Evolutionary conservation across 208 protist genomes (phyloP), one percentile per base, ranked within the genome.

Genomic region (Acanthamoeba lenticulata): DNA sequence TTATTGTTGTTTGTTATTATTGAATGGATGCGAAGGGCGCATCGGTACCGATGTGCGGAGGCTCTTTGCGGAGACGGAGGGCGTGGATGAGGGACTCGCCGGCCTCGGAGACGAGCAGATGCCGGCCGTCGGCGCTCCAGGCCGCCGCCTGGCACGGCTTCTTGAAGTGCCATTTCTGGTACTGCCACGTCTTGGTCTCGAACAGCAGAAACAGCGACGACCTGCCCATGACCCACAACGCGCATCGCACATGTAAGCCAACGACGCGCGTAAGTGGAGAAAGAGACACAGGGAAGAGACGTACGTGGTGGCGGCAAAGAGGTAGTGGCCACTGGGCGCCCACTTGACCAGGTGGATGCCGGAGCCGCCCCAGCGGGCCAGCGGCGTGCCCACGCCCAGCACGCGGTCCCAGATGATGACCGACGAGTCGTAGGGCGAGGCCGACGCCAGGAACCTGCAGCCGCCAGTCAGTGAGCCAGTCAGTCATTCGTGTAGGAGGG

Each of bases 301-400:
- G 21, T 88, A 88, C 79, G 79, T 88, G 47, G 79, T 88, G 32
- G 79, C 79, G 29, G 44, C 38, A 60, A 88, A 88, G 7, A 88
- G 79, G 79, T 88, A 88, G 79, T 49, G 36, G 0, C 47, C 45
- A 29, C 32, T 88, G 19, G 79, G 79, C 9, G 79, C 49, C 79
- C 79, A 88, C 45, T 60, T 49, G 29, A 88, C 79, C 6, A 88
- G 47, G n/a, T 49, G 47, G 38, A 88, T 88, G 21, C 79, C 79
- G 7, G 40, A 42, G 21, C 45, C 47, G n/a, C n/a, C 24, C 79
- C 40, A 88, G 47, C 79, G 79, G 45, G 40, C 47, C 27, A 88
- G 79, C 15, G 79, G 79, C 2, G 79, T 88, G 45, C 79, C 40
- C 79, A 60, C 47, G 45, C 79, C 79, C 47, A 88, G 36, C 29